Percentiles rank a stretch among this genome's conserved stretches.
Conservation (phyloP, 352 stramenopile species). For the Phytophthora tentaculata region DNA sequence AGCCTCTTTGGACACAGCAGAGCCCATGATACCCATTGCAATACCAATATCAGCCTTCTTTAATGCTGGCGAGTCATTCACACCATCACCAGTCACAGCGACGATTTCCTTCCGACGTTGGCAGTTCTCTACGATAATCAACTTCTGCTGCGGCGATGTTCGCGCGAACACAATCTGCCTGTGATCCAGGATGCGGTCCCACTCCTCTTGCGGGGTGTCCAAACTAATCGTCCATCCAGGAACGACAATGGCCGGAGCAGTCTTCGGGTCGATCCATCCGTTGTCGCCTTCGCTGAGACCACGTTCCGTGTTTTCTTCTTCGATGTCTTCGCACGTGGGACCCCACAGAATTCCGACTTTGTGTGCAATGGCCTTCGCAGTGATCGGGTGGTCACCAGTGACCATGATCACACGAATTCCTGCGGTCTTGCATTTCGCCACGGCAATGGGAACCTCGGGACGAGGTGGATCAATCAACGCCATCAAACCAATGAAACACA, state of each 20-base stretch:
- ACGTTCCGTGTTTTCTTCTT: constrained; percentile 73
- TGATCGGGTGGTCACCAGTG: constrained; percentile 93
- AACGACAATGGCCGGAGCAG: constrained; percentile 82
- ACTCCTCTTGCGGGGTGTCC: constrained; percentile 80
- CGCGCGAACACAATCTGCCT: constrained; percentile 96
- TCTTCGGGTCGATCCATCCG: constrained; percentile 78
- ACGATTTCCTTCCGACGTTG: constrained; percentile 89
- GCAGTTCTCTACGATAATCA: constrained; percentile 95
- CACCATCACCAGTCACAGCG: constrained; percentile 97
- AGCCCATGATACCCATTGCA: constrained; percentile 98
- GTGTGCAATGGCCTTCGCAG: constrained; percentile 93
- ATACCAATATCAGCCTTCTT: constrained; percentile 98
- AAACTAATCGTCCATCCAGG: constrained; percentile 84
- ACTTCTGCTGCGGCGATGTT: constrained; percentile 94
- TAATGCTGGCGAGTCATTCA: constrained; percentile 97
- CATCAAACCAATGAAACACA: constrained; percentile 95
- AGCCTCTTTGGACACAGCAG: constrained; percentile 95
- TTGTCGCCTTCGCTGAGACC: constrained; percentile 64
- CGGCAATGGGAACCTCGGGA: constrained; percentile 83
- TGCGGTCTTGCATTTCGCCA: constrained; percentile 92
- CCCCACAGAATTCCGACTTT: constrained; percentile 94
- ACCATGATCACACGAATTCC: constrained; percentile 96
- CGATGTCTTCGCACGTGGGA: constrained; percentile 84
- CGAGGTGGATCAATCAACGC: constrained; percentile 96
- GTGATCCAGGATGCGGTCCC: constrained; percentile 86